Evolutionary conservation across 768 basidiomycete genomes (phyloP), one percentile per base, ranked within the genome.

Genomic region (Tricholoma sp.): DNA sequence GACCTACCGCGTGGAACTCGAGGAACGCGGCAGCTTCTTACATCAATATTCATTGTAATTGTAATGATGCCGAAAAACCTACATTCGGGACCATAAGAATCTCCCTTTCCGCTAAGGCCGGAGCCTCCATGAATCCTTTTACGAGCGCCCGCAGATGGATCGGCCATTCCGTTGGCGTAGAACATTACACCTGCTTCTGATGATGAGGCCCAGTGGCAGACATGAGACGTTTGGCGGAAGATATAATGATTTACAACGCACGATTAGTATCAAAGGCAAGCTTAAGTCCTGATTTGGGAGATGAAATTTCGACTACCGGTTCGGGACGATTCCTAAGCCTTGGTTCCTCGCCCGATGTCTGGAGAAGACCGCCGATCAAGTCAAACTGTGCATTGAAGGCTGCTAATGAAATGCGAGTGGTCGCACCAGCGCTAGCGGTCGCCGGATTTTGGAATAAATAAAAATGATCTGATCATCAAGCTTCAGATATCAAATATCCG

Each of bases 41-140:
- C 17, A 42, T 42, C 17, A 42, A 18, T 3, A 20, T 20, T 18
- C 11, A 18, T 42, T 18, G 8, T 53, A 45, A 45, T 55, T 34
- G 8, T 57, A 24, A 18, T 6, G 36, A 31, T 32, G 20, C 41
- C 37, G 20, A 53, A 39, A 42, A 13, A 73, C 82, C 54, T 69
- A 86, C 86, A 78, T 53, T 77, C 78, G 13, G 80, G 73, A 33
- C 73, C 70, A 64, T 90, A 89, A 6, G 84, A 81, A 55, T 85
- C 81, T 1, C 81, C 81, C 18, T 76, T 66, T 24, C 75, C 81
- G 49, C 65, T 69, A 17, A 72, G 69, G 20, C 87, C 87, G n/a
- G 80, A 82, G 2, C 88, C 88, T 15, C 88, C 88, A 62, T 91
- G 89, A 34, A 88, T 85, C 67, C 79, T 81, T 76, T 90, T 89